These are phyloP conservation scores for Fusarium sp. DNA, from an alignment of 2,329 filamentous ascomycete genomes.

Conservation along the genomic window DNA sequence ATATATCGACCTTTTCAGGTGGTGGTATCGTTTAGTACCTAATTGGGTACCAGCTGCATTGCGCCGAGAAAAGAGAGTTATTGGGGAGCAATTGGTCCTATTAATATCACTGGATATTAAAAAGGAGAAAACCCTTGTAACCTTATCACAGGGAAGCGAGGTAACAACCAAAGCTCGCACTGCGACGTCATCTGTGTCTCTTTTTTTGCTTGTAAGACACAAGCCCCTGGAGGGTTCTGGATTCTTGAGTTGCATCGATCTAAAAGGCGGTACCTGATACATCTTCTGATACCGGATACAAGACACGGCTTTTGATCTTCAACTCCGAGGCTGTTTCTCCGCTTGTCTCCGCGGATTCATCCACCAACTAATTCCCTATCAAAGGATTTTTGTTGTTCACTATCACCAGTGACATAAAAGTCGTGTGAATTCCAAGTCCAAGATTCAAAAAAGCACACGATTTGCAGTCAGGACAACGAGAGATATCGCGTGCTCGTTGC, in stretches of 20 bases:
- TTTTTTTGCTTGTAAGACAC: slow-evolving; percentile 26
- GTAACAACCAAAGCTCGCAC: slow-evolving; percentile 2
- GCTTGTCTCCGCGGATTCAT: slow-evolving; percentile 41
- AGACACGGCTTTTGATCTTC: slow-evolving; percentile 39
- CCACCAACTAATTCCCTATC: slow-evolving; percentile 34
- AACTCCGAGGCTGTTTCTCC: slow-evolving; percentile 44
- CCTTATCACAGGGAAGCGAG: too few species aligned
- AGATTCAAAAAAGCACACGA: slow-evolving; percentile 32
- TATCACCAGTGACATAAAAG: slow-evolving; percentile 1
- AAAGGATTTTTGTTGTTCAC: neutral
- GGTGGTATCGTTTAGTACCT: slow-evolving; percentile 22
- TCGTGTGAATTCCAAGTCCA: neutral
- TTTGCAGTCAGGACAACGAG: slow-evolving; percentile 29
- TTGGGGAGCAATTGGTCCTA: slow-evolving; percentile 28
- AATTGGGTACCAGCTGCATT: slow-evolving; percentile 21
- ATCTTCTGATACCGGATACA: slow-evolving; percentile 22
- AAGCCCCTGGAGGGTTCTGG: slow-evolving; percentile 38
- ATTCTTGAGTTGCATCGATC: slow-evolving; percentile 24
- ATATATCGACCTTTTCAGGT: slow-evolving; percentile 8
- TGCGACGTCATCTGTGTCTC: slow-evolving; percentile 40
- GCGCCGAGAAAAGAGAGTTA: slow-evolving; percentile 1
- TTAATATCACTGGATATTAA: slow-evolving; percentile 29
- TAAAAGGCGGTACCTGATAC: slow-evolving; percentile 12
- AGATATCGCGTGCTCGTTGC: slow-evolving; percentile 39
- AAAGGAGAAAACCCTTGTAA: slow-evolving; percentile 4